Conservation (phyloP, 2,329 filamentous ascomycete genomes). For the Alternaria burnsii region DNA sequence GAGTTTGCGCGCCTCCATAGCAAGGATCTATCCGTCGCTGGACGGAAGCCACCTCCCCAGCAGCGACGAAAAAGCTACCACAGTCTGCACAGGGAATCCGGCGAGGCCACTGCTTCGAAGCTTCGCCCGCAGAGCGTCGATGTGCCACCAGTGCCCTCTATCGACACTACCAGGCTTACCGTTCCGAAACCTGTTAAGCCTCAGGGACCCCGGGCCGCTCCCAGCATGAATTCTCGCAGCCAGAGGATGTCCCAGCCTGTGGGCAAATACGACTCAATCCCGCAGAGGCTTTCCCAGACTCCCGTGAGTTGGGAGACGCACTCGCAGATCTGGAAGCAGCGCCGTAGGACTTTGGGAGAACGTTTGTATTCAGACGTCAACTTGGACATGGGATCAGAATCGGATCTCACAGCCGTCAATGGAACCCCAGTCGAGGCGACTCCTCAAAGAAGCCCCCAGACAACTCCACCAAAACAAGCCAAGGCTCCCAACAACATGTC, state of each 20-base stretch:
- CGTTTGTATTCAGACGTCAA: slow-evolving; percentile 29
- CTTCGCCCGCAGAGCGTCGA: slow-evolving; percentile 30
- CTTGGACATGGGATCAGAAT: slow-evolving; percentile 2
- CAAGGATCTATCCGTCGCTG: slow-evolving; percentile 39
- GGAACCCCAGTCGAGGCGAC: not conserved
- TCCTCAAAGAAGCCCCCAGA: not conserved
- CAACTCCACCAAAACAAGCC: not conserved
- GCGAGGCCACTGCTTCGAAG: slow-evolving; percentile 31
- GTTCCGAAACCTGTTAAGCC: slow-evolving; percentile 15
- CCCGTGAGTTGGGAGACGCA: slow-evolving; percentile 38
- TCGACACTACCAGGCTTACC: slow-evolving; percentile 25
- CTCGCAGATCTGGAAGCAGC: slow-evolving; percentile 39
- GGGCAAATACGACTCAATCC: slow-evolving; percentile 21
- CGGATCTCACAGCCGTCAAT: not conserved
- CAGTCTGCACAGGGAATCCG: slow-evolving; percentile 34
- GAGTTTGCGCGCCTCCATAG: slow-evolving; percentile 49
- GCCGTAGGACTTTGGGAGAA: slow-evolving; percentile 43
- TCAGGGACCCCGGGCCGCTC: slow-evolving; percentile 9
- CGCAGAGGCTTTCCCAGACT: slow-evolving; percentile 16
- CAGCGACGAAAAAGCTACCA: slow-evolving; percentile 42
- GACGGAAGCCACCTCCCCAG: slow-evolving; percentile 26
- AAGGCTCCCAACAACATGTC: slow-evolving; percentile 7
- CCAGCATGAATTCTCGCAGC: slow-evolving; percentile 22
- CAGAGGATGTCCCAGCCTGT: slow-evolving; percentile 31
- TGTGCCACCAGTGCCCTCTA: slow-evolving; percentile 38